A percentile compares a stretch with the other conserved stretches of the same genome.
Evolutionary conservation across 371 early-diverging fungal species (phyloP).

Genomic region (Batkoa obscura): DNA sequence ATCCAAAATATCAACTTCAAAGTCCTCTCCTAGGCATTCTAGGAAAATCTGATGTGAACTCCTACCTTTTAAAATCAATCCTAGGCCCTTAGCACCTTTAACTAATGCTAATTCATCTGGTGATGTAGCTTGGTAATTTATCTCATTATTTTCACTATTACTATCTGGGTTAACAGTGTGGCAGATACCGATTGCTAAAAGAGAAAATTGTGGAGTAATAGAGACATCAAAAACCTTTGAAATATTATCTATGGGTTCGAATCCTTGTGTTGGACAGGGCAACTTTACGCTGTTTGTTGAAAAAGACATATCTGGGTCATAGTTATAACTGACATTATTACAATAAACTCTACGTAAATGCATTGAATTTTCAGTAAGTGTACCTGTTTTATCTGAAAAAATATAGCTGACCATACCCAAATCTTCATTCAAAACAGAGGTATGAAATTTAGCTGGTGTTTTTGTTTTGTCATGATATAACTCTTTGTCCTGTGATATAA

Average conservation of each 20-base stretch:
- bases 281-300: too few species aligned
- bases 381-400: slow-evolving; percentile 87
- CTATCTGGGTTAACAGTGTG: slow-evolving; percentile 20
- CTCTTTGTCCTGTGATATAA: slow-evolving; percentile 54
- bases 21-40: slow-evolving; percentile 39
- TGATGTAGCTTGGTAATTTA: slow-evolving; percentile 44
- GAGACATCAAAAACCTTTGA: slow-evolving; percentile 23
- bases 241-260: slow-evolving; percentile 8
- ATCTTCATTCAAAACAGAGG: slow-evolving; percentile 89
- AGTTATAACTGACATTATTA: slow-evolving; percentile 15
- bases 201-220: slow-evolving; percentile 70
- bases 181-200: slow-evolving; percentile 87
- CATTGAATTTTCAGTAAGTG: slow-evolving; percentile 93
- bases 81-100: slow-evolving; percentile 61
- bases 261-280: slow-evolving; percentile 47
- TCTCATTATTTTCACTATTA: slow-evolving; percentile 6
- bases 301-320: not conserved
- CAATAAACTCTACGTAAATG: slow-evolving; percentile 67
- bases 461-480: slow-evolving; percentile 41
- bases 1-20: slow-evolving; percentile 48
- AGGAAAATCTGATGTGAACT: slow-evolving; percentile 26
- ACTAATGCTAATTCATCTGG: slow-evolving; percentile 76
- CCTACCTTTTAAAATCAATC: slow-evolving; percentile 56
- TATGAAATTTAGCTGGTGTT: slow-evolving; percentile 59
- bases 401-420: slow-evolving; percentile 68